Base-by-base conservation (phyloP, 2,329 filamentous ascomycete genomes). In the Annulohypoxylon truncatum region DNA sequence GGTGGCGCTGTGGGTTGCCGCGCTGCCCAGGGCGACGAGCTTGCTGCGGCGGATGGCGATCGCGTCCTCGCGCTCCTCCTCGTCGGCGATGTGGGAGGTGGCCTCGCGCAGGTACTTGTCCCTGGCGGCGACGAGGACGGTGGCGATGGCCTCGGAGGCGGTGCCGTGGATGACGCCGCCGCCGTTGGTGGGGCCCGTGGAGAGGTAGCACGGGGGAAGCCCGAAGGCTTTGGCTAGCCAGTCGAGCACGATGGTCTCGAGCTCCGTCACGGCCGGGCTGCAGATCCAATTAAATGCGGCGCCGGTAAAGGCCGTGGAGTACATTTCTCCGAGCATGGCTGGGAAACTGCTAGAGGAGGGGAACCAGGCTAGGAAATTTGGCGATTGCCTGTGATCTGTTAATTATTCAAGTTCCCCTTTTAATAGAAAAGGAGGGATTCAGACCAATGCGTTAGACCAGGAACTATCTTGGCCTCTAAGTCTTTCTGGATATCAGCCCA, bases 221-320 rank as follows among this genome's bases (percentile, higher is more conserved):
- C 82, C 88, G 10, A 97, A 79, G 7, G 93, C 85, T 77, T 91
- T 88, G 13, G 91, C 93, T 2, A 97, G 82, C 94, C 95, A 98
- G 79, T 98, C 95, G 77, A 97, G 85, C 44, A 97, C 91, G 22
- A 97, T 86, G 0, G 94, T 97, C 83, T 98, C 95, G 50, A 98
- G 86, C 81, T 98, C 95, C 0, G 95, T 98, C 15, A 96, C 90
- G 5, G 92, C 94, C 0, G 95, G 95, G 4, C 90, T 94, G 80
- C 95, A 97, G 69, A 97, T 89, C 95, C 95, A 98, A 80, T 98
- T 98, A 84, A 98, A 98, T 38, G 93, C 93, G 0, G 95, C 93
- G 13, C 92, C 92, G 10, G 90, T 96, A 80, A 97, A 94, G 5
- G 93, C 91, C 4, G 92, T 90, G 44, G 89, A 93, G 83, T 97